These are phyloP conservation scores for Eustoma russellianum DNA, from an alignment of 257 asterid genomes.

Conservation along the genomic window DNA sequence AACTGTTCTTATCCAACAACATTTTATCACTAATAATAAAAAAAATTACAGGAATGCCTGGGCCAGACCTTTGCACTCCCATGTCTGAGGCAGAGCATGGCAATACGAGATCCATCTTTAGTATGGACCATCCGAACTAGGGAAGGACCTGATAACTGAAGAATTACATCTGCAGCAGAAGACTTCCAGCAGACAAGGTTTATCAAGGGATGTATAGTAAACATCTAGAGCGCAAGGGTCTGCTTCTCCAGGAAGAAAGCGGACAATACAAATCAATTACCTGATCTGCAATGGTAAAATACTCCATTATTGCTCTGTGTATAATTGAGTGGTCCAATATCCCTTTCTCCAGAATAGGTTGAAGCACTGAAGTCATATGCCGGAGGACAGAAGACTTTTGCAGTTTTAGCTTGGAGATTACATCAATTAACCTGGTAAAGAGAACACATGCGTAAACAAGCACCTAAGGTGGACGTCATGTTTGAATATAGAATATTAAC, in stretches of 20 bases:
- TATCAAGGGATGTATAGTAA: slow-evolving; percentile 12
- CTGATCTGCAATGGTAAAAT: slow-evolving; percentile 66
- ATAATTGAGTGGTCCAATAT: slow-evolving; percentile 87
- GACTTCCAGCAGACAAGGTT: slow-evolving; percentile 49
- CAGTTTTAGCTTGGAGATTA: slow-evolving; percentile 60
- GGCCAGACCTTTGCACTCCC: slow-evolving; percentile 81
- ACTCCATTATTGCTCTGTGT: slow-evolving; percentile 75
- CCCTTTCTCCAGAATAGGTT: slow-evolving; percentile 87
- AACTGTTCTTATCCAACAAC: background rate
- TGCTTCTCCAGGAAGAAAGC: background rate
- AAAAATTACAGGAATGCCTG: background rate
- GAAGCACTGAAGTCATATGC: slow-evolving; percentile 74
- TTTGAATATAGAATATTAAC: no score
- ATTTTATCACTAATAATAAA: slow-evolving; percentile 3
- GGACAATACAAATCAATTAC: slow-evolving; percentile 25
- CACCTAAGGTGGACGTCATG: background rate
- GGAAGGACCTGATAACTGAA: slow-evolving; percentile 55
- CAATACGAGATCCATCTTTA: slow-evolving; percentile 86
- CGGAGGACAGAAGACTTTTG: slow-evolving; percentile 69
- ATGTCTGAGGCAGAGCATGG: slow-evolving; percentile 68
- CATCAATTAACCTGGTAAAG: slow-evolving; percentile 61
- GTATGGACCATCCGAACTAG: slow-evolving; percentile 78
- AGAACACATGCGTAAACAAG: background rate
- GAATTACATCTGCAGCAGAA: slow-evolving; percentile 81
- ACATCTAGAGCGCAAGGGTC: background rate